A percentile compares a stretch with the other conserved stretches of the same genome.
These are phyloP conservation scores for Plasmodium coatneyi DNA, from an alignment of 169 alveolate species.

Conservation along the genomic window DNA sequence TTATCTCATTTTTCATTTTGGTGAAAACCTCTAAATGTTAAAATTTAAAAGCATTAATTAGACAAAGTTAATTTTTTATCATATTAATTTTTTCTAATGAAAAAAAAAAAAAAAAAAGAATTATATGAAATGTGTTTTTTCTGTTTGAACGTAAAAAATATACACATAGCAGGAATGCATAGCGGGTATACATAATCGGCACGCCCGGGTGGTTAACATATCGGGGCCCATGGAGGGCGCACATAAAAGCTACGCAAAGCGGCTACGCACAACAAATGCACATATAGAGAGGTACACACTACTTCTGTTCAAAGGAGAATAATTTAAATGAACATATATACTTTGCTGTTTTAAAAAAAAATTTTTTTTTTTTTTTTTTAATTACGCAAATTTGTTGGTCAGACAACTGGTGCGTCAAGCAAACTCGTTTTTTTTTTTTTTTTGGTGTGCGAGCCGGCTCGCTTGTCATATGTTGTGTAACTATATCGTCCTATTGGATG, in stretches of 20 bases:
- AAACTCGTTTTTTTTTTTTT: background rate
- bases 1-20: background rate
- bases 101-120: conserved; percentile 25
- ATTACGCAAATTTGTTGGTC: conserved; percentile 41
- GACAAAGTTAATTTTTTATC: conserved; percentile 56
- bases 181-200: background rate
- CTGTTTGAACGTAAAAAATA: background rate
- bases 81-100: conserved; percentile 9
- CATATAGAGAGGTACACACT: background rate
- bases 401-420: background rate
- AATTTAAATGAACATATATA: background rate
- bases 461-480: background rate
- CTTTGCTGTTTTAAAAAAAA: background rate
- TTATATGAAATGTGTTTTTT: conserved; percentile 10
- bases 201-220: background rate
- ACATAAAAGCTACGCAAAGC: background rate
- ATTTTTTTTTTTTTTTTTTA: conserved; percentile 1
- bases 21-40: conserved; percentile 26
- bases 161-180: background rate
- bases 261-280: background rate
- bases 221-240: background rate
- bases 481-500: background rate
- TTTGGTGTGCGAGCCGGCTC: background rate
- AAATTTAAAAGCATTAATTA: conserved; percentile 47
- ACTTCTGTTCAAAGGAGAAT: conserved; percentile 6